A percentile compares a stretch with the other conserved stretches of the same genome.
These are phyloP conservation scores for Fusarium sulawesiense DNA, from an alignment of 2,329 filamentous ascomycete species.

Conservation along the genomic window DNA sequence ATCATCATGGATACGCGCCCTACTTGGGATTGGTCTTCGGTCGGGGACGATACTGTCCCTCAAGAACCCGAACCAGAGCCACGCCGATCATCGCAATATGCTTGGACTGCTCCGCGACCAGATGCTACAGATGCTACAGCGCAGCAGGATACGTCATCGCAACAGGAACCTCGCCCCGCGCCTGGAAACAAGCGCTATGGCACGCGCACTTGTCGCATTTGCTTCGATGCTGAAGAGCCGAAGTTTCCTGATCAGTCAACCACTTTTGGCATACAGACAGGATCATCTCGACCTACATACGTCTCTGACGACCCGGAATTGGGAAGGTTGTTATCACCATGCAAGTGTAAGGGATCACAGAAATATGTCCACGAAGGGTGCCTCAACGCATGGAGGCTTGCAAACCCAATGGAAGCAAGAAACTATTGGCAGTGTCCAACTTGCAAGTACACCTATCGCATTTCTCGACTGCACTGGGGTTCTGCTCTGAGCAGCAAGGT, in stretches of 20 bases:
- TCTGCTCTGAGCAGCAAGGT: slow-evolving; percentile 73
- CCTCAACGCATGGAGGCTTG: slow-evolving; percentile 82
- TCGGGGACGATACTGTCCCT: slow-evolving; percentile 26
- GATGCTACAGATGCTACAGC: slow-evolving; percentile 11
- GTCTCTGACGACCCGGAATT: slow-evolving; percentile 78
- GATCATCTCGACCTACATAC: slow-evolving; percentile 64
- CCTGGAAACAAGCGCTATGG: slow-evolving; percentile 64
- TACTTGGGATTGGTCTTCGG: slow-evolving; percentile 46
- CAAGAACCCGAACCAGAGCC: slow-evolving; percentile 25
- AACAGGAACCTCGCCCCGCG: slow-evolving; percentile 22
- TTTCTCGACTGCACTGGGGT: slow-evolving; percentile 82
- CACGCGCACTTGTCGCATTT: slow-evolving; percentile 87
- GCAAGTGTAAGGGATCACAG: slow-evolving; percentile 91
- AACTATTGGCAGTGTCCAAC: slow-evolving; percentile 91
- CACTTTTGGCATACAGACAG: slow-evolving; percentile 49
- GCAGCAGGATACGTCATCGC: background rate
- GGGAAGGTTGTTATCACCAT: slow-evolving; percentile 86
- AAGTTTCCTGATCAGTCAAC: slow-evolving; percentile 55
- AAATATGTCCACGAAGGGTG: slow-evolving; percentile 96
- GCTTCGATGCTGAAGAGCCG: slow-evolving; percentile 74
- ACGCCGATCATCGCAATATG: slow-evolving; percentile 14
- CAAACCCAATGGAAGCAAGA: slow-evolving; percentile 71
- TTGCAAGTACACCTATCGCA: slow-evolving; percentile 83
- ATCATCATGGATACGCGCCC: slow-evolving; percentile 46
- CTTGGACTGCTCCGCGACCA: slow-evolving; percentile 15